Conservation (phyloP, 805 yeast genomes). For the Dipodascus geniculatus region DNA sequence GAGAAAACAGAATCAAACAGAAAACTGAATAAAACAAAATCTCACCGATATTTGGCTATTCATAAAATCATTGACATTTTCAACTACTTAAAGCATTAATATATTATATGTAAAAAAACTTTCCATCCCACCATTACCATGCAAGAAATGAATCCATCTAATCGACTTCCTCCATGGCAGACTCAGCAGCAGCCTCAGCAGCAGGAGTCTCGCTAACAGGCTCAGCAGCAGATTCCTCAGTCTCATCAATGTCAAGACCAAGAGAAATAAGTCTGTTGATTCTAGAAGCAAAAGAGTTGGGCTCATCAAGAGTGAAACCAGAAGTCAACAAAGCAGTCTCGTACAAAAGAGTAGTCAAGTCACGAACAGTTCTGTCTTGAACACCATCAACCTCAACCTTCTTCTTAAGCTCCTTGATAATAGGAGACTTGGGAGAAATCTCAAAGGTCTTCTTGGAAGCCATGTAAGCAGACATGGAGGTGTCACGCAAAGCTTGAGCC, state of each 20-base stretch:
- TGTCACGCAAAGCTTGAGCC: conserved; percentile 99
- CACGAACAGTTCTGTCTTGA: conserved; percentile 96
- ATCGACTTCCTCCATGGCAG: conserved; percentile 99
- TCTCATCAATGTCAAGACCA: conserved; percentile 97
- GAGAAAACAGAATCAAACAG: too few relatives aligned
- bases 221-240: conserved; percentile 38
- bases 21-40: too few relatives aligned
- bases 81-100: not conserved
- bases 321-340: conserved; percentile 98
- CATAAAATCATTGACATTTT: not conserved
- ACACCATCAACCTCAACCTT: conserved; percentile 97
- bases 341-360: conserved; percentile 87
- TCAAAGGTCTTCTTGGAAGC: conserved; percentile 98
- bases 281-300: conserved; percentile 93
- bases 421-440: conserved; percentile 93
- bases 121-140: not conserved
- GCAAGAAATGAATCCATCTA: conserved; percentile 29
- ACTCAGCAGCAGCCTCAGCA: conserved; percentile 68
- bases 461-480: conserved; percentile 98
- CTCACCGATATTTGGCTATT: too few relatives aligned
- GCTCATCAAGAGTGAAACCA: conserved; percentile 98
- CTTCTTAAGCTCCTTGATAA: conserved; percentile 88
- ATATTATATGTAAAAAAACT: not conserved
- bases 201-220: conserved; percentile 32
- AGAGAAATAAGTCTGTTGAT: conserved; percentile 96